phyloP scores from a whole-genome alignment of 257 asterid species.

The Thymus mandschuricus region DNA sequence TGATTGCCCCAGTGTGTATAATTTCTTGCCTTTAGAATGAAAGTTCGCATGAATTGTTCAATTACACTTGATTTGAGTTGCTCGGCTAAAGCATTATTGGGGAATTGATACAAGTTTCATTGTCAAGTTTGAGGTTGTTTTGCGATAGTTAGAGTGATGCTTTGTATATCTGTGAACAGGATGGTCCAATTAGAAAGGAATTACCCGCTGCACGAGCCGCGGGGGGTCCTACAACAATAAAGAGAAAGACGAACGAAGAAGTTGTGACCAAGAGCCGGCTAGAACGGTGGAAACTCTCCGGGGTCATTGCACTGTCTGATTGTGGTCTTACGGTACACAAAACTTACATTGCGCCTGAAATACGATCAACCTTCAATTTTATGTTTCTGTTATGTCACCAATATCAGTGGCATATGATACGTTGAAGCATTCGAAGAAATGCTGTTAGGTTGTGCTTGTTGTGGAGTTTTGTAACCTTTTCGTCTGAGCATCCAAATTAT shows the following conservation, averaged over 20 bases:
- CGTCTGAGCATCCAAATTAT: not conserved
- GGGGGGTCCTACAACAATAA: slow-evolving; percentile 34
- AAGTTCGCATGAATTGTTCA: not conserved
- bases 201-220: slow-evolving; percentile 36
- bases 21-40: not conserved
- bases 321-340: slow-evolving; percentile 58
- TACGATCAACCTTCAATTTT: slow-evolving; percentile 9
- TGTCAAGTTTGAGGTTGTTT: not conserved
- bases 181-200: slow-evolving; percentile 67
- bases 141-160: slow-evolving; percentile 8
- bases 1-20: not conserved
- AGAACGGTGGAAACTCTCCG: slow-evolving; percentile 78
- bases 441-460: not conserved
- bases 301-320: slow-evolving; percentile 66
- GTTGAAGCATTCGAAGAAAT: not conserved
- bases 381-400: not conserved
- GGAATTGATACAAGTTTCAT: not conserved
- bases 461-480: not conserved
- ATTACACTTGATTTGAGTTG: slow-evolving; percentile 7
- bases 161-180: slow-evolving; percentile 47
- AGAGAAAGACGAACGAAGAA: slow-evolving; percentile 36
- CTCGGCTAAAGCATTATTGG: not conserved
- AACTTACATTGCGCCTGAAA: slow-evolving; percentile 15
- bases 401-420: slow-evolving; percentile 6
- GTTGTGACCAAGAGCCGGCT: slow-evolving; percentile 47